A percentile compares a stretch with the other conserved stretches of the same genome.
These are phyloP conservation scores for Colletotrichum tabaci DNA, from an alignment of 2,329 filamentous ascomycete species.

Conservation along the genomic window DNA sequence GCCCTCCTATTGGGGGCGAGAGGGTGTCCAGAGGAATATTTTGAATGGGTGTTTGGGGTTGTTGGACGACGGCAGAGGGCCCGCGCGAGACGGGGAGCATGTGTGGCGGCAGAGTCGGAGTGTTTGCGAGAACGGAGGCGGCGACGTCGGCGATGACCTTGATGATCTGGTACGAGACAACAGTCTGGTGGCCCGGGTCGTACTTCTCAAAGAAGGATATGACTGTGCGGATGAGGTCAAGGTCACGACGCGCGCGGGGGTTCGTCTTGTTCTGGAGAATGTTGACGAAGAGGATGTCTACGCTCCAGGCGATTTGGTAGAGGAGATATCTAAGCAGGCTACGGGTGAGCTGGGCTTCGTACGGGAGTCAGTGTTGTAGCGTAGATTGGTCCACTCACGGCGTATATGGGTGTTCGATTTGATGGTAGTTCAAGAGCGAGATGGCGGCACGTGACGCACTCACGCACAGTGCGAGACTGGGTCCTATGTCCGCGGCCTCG, in stretches of 20 bases:
- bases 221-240: slow-evolving; percentile 37
- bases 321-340: slow-evolving; percentile 15
- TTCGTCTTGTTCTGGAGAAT: slow-evolving; percentile 35
- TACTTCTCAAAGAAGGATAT: slow-evolving; percentile 38
- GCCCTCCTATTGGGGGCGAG: neutral
- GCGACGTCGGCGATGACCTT: slow-evolving; percentile 32
- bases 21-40: slow-evolving; percentile 1
- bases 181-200: slow-evolving; percentile 23
- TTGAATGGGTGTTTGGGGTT: neutral
- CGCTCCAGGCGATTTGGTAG: slow-evolving; percentile 37
- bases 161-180: slow-evolving; percentile 31
- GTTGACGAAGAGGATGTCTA: slow-evolving; percentile 36
- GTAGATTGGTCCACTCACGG: slow-evolving; percentile 1
- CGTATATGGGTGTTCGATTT: slow-evolving; percentile 29
- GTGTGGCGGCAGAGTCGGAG: slow-evolving; percentile 34
- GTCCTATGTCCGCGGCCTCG: slow-evolving; percentile 19
- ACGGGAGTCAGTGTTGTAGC: neutral
- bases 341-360: neutral
- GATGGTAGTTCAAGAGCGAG: slow-evolving; percentile 36
- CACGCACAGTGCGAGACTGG: slow-evolving; percentile 28
- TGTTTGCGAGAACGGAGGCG: slow-evolving; percentile 36
- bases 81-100: slow-evolving; percentile 26
- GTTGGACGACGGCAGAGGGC: neutral
- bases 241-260: slow-evolving; percentile 32
- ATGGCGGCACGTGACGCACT: slow-evolving; percentile 35